Base-by-base conservation (phyloP, 2,329 filamentous ascomycete species). In the Aspergillus viridinutans region DNA sequence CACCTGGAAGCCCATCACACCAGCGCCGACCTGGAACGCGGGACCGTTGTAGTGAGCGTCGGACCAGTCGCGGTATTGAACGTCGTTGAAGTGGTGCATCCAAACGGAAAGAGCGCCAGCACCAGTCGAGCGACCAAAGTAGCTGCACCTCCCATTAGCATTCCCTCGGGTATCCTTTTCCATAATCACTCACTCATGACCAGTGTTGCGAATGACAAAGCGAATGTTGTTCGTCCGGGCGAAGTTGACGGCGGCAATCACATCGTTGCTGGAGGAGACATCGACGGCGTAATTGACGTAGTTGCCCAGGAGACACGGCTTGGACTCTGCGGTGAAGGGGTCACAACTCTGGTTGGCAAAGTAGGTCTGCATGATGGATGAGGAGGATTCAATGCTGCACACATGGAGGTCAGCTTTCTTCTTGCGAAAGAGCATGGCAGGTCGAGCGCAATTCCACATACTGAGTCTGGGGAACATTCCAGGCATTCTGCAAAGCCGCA, bases 81-180 rank as follows among this genome's bases (percentile, higher is more conserved):
- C 66, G 20, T 63, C 55, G 38, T 67, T 69, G 47, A 73, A 55
- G 43, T 71, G 48, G 52, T 73, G 71, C 12, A 65, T 73, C 71
- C 71, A 74, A 25, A 73, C 62, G 3, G 67, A 65, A 28, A 72
- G 61, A 7, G 64, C 77, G 2, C 85, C 85, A 48, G 80, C 81
- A 35, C 86, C 87, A 0, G 84, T 84, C 0, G 82, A 85, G 35
- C 83, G 82, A 45, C 85, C 86, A 32, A 81, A 55, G 49, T 69
- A 63, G 59, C 69, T 65, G n/a, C 21, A 28, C 23, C 28, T 25
- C 29, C 57, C 48, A 53, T 52, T 25, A n/a, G 5, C 4, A 14
- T 12, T 6, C 38, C 8, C n/a, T 25, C 0, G 10, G 8, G 9
- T 2, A 1, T 1, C 4, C 47, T 4, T 7, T 35, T 8, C 9